A percentile compares a stretch with the other conserved stretches of the same genome.
Conservation (phyloP, 2,329 filamentous ascomycete species). For the Xenoacremonium recifei region DNA sequence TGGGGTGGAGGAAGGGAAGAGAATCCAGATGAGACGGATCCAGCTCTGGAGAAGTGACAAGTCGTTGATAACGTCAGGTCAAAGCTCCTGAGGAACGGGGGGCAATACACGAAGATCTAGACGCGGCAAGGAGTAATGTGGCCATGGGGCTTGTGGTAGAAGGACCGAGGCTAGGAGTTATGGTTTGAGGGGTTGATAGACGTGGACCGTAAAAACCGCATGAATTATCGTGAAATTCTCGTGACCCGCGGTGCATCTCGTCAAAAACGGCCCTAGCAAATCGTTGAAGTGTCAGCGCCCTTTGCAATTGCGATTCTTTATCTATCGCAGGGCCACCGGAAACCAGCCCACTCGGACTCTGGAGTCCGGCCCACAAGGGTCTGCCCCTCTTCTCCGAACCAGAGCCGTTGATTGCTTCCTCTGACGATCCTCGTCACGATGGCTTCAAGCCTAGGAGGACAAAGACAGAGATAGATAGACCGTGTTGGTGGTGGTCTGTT, state of each 20-base stretch:
- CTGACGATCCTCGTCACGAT: too few species aligned
- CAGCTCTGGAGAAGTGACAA: too few species aligned
- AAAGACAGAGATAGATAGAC: too few species aligned
- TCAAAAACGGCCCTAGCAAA: not conserved
- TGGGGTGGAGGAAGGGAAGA: not conserved
- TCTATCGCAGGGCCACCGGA: not conserved
- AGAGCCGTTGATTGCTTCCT: too few species aligned
- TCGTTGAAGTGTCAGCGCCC: not conserved
- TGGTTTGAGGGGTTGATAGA: too few species aligned
- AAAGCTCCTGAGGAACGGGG: too few species aligned
- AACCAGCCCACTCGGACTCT: not conserved
- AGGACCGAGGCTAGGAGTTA: not conserved
- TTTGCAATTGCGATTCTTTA: not conserved
- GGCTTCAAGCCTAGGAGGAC: too few species aligned
- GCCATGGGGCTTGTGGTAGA: not conserved
- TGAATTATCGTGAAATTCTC: not conserved
- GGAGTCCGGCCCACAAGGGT: not conserved
- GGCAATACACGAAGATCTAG: too few species aligned
- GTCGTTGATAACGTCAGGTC: too few species aligned
- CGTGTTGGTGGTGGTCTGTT: too few species aligned
- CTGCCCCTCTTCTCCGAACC: not conserved
- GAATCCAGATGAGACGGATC: not conserved
- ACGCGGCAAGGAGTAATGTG: too few species aligned
- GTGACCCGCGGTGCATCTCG: not conserved
- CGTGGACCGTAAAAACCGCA: not conserved